Base-by-base conservation (phyloP, 2,329 filamentous ascomycete genomes). In the Xylariales sp. region DNA sequence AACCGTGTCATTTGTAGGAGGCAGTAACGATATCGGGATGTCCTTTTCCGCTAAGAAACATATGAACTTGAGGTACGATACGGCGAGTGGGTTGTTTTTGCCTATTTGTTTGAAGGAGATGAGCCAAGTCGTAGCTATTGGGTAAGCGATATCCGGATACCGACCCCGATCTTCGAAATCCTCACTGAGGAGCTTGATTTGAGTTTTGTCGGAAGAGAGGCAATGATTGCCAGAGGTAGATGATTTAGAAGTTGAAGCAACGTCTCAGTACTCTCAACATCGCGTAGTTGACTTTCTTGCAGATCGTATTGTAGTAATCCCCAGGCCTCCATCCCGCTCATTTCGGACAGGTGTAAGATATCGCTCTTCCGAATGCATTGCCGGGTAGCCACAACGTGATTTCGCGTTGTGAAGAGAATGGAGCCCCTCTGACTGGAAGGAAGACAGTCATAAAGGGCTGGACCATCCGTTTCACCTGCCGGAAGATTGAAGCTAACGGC, bases 401-500 rank as follows among this genome's bases (percentile, higher is more conserved):
- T 48, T 9, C 54, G 48, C 3, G 51, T 55, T 3, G 46, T 64
- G 38, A 64, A 56, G 1, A 64, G 43, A 28, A 63, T 57, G 2
- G 50, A 52, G n/a, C 60, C 58, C 16, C 42, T 51, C 6, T 29
- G 21, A 40, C 48, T 58, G 25, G 36, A 53, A 28, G 62, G 65
- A 5, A 69, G 47, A 46, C 56, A 55, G 4, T 56, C 43, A 20
- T 5, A 22, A 32, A 39, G 43, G 31, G 10, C 11, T 8, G n/a
- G n/a, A 8, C 24, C 24, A 8, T n/a, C 24, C 8, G n/a, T 15
- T 9, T 22, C 24, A 4, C 49, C 3, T 25, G 58, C 53, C 1
- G 64, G 41, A 2, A 66, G 40, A 1, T 55, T 41, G 2, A 27
- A 39, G 38, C 71, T 63, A 40, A 71, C 65, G 7, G 62, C 63